phyloP scores from a whole-genome alignment of 176 grass and related monocot genomes.

The Aegilops bicornis region DNA sequence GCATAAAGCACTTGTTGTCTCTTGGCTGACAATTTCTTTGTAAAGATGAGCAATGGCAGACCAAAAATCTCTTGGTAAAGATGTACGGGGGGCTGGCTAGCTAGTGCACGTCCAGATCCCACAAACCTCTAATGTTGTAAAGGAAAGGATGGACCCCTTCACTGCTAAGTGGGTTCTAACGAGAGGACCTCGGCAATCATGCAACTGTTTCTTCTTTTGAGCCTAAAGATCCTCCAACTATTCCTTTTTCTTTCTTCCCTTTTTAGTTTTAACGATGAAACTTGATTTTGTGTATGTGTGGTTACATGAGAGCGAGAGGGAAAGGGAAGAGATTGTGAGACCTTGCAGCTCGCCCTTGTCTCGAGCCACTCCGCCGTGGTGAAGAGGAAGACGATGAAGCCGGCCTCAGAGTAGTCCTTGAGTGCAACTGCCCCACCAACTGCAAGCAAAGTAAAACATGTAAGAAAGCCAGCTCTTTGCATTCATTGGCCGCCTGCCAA shows the following conservation, averaged over 20 bases:
- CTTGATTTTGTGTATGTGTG: too few species aligned
- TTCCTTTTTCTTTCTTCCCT: background rate
- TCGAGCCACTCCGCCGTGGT: constrained; percentile 92
- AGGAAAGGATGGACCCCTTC: constrained; percentile 20
- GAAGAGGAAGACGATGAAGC: constrained; percentile 90
- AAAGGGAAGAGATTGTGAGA: constrained; percentile 9
- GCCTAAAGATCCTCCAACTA: background rate
- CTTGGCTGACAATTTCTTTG: background rate
- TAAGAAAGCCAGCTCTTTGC: background rate
- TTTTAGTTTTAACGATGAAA: too few species aligned
- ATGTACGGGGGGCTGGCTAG: too few species aligned
- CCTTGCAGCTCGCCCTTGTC: constrained; percentile 81
- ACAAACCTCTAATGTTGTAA: too few species aligned
- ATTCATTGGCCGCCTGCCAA: constrained; percentile 4
- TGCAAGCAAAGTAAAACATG: constrained; percentile 34
- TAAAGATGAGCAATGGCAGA: too few species aligned
- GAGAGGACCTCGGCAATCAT: background rate
- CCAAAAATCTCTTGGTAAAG: too few species aligned
- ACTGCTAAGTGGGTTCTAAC: constrained; percentile 6
- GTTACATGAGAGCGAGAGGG: too few species aligned
- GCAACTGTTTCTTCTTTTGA: background rate
- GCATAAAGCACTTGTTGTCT: too few species aligned
- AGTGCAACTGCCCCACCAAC: constrained; percentile 89
- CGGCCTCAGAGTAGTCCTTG: constrained; percentile 82
- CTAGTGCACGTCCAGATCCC: too few species aligned